Evolutionary conservation across 2,329 filamentous ascomycete genomes (phyloP).

Genomic region (Chrysoporthe cubensis): DNA sequence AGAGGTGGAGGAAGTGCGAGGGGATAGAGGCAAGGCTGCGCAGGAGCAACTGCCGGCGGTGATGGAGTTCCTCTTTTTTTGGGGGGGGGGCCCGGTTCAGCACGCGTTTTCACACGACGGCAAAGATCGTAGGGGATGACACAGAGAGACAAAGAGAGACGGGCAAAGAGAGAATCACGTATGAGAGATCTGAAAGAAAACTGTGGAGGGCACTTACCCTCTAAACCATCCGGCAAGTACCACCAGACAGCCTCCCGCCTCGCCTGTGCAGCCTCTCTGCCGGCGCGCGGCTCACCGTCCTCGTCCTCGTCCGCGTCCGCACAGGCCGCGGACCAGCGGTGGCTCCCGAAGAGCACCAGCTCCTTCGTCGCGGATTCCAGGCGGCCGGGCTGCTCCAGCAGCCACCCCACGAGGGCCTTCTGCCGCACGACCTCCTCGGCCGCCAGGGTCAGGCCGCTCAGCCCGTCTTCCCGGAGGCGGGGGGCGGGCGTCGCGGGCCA

Average conservation of each 20-base stretch:
- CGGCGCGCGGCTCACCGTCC: conserved; percentile 34
- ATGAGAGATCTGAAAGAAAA: not conserved
- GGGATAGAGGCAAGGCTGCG: conserved; percentile 72
- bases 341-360: conserved; percentile 68
- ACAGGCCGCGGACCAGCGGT: conserved; percentile 55
- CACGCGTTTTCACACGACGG: conserved; percentile 53
- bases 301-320: conserved; percentile 39
- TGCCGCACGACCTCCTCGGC: conserved; percentile 70
- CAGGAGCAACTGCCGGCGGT: conserved; percentile 68
- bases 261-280: conserved; percentile 1
- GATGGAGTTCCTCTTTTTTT: conserved; percentile 48
- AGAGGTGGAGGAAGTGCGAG: conserved; percentile 67
- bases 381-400: conserved; percentile 65
- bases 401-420: conserved; percentile 68
- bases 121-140: conserved; percentile 2
- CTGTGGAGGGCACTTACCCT: conserved; percentile 51
- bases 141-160: conserved; percentile 2
- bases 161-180: not conserved
- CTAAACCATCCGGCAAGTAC: conserved; percentile 70
- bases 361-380: conserved; percentile 67
- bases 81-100: conserved; percentile 1
- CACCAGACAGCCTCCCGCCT: conserved; percentile 63
- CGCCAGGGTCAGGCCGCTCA: conserved; percentile 43
- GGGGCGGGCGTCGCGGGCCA: conserved; percentile 51
- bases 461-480: conserved; percentile 42